Evolutionary conservation across 345 rosid species (phyloP).

Genomic region (Arabidopsis thaliana): TAIR10.1 NC_003076.8:20188501-20189000

Average conservation of each 20-base stretch:
- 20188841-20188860: not conserved
- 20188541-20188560: not conserved
- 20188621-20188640: not conserved
- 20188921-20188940: not conserved
- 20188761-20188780: slow-evolving; percentile 16
- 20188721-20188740: not conserved
- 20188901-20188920: not conserved
- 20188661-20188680: not conserved
- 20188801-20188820: not conserved
- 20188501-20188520: not conserved
- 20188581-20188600: not conserved
- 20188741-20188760: slow-evolving; percentile 11
- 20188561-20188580: not conserved
- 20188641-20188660: not conserved
- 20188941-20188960: not conserved
- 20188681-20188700: not conserved
- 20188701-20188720: not conserved
- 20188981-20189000: not conserved
- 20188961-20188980: slow-evolving; percentile 2
- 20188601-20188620: not conserved
- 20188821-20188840: not conserved
- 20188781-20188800: not conserved
- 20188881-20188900: not conserved
- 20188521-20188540: not conserved
- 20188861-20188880: not conserved